Conservation (phyloP, 2,329 filamentous ascomycete species). For the Diaporthe ampelina region DNA sequence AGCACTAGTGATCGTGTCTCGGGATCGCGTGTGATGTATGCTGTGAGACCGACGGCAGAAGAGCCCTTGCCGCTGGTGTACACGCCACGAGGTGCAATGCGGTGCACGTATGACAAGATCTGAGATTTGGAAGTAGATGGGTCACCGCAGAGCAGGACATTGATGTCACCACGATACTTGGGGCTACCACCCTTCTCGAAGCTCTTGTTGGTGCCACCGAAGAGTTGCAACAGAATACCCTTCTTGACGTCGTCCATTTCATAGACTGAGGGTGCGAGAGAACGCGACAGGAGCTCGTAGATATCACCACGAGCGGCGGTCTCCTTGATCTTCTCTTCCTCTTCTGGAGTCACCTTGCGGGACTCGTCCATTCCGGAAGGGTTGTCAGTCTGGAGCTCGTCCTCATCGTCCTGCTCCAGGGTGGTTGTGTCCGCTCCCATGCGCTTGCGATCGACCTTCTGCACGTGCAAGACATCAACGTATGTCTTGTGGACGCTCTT, state of each 20-base stretch:
- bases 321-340: slow-evolving; percentile 88
- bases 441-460: slow-evolving; percentile 95
- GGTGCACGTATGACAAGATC: slow-evolving; percentile 93
- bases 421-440: slow-evolving; percentile 93
- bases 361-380: slow-evolving; percentile 82
- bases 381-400: slow-evolving; percentile 69
- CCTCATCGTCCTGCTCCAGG: slow-evolving; percentile 84
- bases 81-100: slow-evolving; percentile 91
- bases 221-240: slow-evolving; percentile 94
- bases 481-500: slow-evolving; percentile 99
- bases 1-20: slow-evolving; percentile 85
- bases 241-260: slow-evolving; percentile 99
- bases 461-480: slow-evolving; percentile 93
- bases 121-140: slow-evolving; percentile 98
- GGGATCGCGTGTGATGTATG: slow-evolving; percentile 84
- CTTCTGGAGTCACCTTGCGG: slow-evolving; percentile 85
- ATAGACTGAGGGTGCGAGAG: slow-evolving; percentile 93
- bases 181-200: slow-evolving; percentile 97
- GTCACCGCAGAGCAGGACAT: slow-evolving; percentile 95
- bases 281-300: slow-evolving; percentile 92
- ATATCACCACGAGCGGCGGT: slow-evolving; percentile 87
- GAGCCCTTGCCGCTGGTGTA: slow-evolving; percentile 88
- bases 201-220: slow-evolving; percentile 97
- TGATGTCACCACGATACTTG: slow-evolving; percentile 97
- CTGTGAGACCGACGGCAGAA: slow-evolving; percentile 85